Base-by-base conservation (phyloP, 495 filamentous ascomycete genomes). In the Poronia punctata region DNA sequence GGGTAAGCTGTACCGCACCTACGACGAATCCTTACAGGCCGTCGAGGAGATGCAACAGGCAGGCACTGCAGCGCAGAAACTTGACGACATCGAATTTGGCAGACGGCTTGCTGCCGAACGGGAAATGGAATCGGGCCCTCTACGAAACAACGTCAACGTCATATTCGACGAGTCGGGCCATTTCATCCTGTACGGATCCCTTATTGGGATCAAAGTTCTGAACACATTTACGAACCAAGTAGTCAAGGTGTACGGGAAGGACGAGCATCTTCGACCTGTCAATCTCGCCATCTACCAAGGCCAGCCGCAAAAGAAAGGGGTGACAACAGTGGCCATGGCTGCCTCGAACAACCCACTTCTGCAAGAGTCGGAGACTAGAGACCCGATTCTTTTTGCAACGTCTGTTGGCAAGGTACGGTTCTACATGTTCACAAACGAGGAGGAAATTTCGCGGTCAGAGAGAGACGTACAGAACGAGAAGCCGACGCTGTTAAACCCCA, bases 311-410 rank as follows among this genome's bases (percentile, higher is more conserved):
- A 88, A 86, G 59, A 97, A 97, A 57, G 82, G 82, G 4, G 65
- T 96, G 6, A 83, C 89, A 10, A 97, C 93, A 1, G 82, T 99
- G n/a, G 88, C 86, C 27, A 99, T 99, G 92, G 92, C 92, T 3
- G 93, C 92, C 2, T 88, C 84, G 33, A 80, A 74, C 48, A 99
- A 99, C 56, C 92, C 92, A 1, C 78, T 99, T 8, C 75, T 99
- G 11, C 83, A 88, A 52, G 92, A 96, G 65, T 86, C 92, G 12
- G 88, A 96, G 64, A 77, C 79, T 24, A 78, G 92, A 46, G 92
- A 99, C 60, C 87, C 92, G 0, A 87, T 97, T 60, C 72, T 99
- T 14, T 67, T 93, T 28, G 71, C 74, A 24, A 96, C 90, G 0
- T 89, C 84, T 1, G 79, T 82, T 17, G 84, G 80, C 46, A 99